Base-by-base conservation (phyloP, 148 eudicot species). In the Simmondsia chinensis region DNA sequence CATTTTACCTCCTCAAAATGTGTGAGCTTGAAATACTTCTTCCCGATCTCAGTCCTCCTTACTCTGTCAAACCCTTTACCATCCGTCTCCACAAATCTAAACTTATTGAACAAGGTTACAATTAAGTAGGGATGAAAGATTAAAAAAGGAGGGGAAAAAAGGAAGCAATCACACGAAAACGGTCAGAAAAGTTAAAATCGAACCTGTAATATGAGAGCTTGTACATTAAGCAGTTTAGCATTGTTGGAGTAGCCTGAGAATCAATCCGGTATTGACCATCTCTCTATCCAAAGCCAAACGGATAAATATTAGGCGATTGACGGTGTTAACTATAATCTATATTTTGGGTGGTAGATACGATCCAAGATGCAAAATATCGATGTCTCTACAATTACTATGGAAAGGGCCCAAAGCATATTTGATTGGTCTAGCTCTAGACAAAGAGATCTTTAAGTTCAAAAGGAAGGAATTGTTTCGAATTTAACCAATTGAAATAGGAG, bases 221-320 rank as follows among this genome's bases (percentile, higher is more conserved):
- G 84, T 89, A 89, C 97, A 89, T 89, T 37, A 89, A 84, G 57
- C 60, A 61, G 46, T 89, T 89, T 7, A 89, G 71, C 97, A 84
- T 89, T 54, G 95, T 89, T 30, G 87, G 88, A 43, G 97, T 84
- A 26, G 97, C 97, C 49, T 81, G 66, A 39, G 84, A 68, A 72
- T 89, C 95, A 57, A 89, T 84, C 46, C 95, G 74, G 65, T 89
- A 89, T 61, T 89, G 87, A 13, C 97, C 97, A 64, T 89, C 97
- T 70, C 93, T 75, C 97, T 89, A 24, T 64, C 20, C 32, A 26
- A 60, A 32, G 26, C 24, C 46, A 59, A 15, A 36, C 35, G 22
- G 67, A 58, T 18, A 27, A 3, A 46, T 7, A 28, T 49, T 32
- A 35, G 43, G 23, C 18, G 41, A 59, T n/a, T n/a, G n/a, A n/a